Conservation (phyloP, 306 rosid genomes). For the Cucurbita moschata region DNA sequence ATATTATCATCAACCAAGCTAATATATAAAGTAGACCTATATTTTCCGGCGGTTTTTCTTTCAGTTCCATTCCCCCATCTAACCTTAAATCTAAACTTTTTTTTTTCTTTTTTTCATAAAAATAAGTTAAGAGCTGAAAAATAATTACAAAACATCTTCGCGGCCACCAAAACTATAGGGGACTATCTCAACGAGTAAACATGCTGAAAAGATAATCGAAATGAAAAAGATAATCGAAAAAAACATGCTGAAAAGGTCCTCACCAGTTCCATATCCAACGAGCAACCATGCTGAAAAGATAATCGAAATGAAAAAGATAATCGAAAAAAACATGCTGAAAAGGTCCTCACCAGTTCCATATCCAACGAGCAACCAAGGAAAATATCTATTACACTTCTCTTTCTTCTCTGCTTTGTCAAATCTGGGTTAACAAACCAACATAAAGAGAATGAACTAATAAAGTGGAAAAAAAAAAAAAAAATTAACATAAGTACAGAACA, state of each 20-base stretch:
- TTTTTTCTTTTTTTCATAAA: too few species aligned
- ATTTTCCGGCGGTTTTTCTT: too few species aligned
- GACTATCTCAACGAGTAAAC: too few species aligned
- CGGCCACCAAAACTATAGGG: too few species aligned
- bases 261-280: constrained; percentile 55
- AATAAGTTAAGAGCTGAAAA: too few species aligned
- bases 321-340: constrained; percentile 1
- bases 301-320: not conserved
- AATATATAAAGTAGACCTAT: too few species aligned
- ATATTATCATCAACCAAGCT: too few species aligned
- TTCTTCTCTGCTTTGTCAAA: constrained; percentile 69
- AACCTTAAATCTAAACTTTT: too few species aligned
- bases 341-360: constrained; percentile 68
- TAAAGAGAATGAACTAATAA: not conserved
- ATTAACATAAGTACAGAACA: not conserved
- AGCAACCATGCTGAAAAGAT: constrained; percentile 31
- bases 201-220: not conserved
- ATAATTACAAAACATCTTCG: too few species aligned
- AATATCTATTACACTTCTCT: constrained; percentile 37
- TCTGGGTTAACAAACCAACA: constrained; percentile 39
- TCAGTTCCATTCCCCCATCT: too few species aligned
- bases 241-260: not conserved
- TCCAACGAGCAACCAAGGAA: constrained; percentile 67
- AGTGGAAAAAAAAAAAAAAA: not conserved
- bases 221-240: not conserved